Conservation (phyloP, 2,329 filamentous ascomycete species). For the Metarhizium brunneum region DNA sequence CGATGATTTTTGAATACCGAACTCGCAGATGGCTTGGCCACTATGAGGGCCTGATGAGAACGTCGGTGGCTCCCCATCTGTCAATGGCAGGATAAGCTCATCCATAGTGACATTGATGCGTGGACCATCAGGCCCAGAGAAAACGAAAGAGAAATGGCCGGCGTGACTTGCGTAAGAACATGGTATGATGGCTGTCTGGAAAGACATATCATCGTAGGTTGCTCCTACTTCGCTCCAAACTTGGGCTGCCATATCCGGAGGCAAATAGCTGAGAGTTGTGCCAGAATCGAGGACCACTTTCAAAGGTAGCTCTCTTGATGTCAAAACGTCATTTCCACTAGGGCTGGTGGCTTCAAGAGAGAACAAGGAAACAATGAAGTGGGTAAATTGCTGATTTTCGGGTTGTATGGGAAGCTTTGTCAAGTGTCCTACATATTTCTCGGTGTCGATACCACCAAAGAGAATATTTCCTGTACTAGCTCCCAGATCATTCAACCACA, state of each 20-base stretch:
- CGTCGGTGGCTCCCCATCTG: slow-evolving; percentile 19
- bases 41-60: slow-evolving; percentile 33
- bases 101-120: slow-evolving; percentile 43
- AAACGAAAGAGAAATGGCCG: slow-evolving; percentile 45
- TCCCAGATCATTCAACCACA: slow-evolving; percentile 55
- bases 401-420: slow-evolving; percentile 47
- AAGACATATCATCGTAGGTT: slow-evolving; percentile 27
- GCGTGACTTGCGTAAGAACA: slow-evolving; percentile 36
- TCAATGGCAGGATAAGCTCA: slow-evolving; percentile 43
- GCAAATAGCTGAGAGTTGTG: slow-evolving; percentile 63
- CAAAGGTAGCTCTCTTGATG: slow-evolving; percentile 34
- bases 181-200: slow-evolving; percentile 35
- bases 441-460: slow-evolving; percentile 73
- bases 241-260: slow-evolving; percentile 45
- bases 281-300: slow-evolving; percentile 65
- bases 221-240: slow-evolving; percentile 49
- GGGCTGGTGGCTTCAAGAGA: slow-evolving; percentile 37
- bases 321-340: slow-evolving; percentile 38
- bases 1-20: slow-evolving; percentile 46
- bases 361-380: slow-evolving; percentile 40
- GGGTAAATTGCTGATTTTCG: slow-evolving; percentile 31
- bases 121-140: slow-evolving; percentile 38
- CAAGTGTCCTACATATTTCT: slow-evolving; percentile 59
- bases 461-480: slow-evolving; percentile 61
- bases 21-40: slow-evolving; percentile 40